Conservation (phyloP, 768 basidiomycete genomes). For the Naganishia antarctica region DNA sequence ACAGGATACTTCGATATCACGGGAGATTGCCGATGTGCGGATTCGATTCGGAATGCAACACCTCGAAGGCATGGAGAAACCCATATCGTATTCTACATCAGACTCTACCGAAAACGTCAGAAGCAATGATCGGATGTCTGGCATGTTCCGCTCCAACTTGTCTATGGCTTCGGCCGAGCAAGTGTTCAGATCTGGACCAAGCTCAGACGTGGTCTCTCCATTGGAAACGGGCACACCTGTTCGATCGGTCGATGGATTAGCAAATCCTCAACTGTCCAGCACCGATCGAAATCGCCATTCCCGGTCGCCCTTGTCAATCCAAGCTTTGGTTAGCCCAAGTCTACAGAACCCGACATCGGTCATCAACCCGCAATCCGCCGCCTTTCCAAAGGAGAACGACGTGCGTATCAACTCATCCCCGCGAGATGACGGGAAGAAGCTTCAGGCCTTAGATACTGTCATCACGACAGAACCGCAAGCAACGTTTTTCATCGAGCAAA, state of each 20-base stretch:
- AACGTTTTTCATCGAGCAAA: background rate
- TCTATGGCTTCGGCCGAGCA: background rate
- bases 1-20: background rate
- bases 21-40: constrained; percentile 12
- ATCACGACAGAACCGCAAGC: background rate
- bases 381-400: too few relatives aligned
- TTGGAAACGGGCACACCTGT: background rate
- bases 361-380: background rate
- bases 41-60: background rate
- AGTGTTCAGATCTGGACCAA: background rate
- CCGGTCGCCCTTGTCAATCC: constrained; percentile 4
- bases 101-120: background rate
- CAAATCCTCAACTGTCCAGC: background rate
- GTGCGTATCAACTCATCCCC: background rate
- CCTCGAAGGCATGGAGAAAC: background rate
- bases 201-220: background rate
- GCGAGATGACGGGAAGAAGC: background rate
- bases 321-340: background rate
- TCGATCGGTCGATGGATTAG: background rate
- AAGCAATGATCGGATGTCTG: background rate
- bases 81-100: background rate
- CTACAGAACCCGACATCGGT: background rate
- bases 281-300: background rate
- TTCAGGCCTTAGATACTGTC: background rate
- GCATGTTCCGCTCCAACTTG: background rate